Conservation (phyloP, 2,329 filamentous ascomycete species). For the Elsinoe australis region DNA sequence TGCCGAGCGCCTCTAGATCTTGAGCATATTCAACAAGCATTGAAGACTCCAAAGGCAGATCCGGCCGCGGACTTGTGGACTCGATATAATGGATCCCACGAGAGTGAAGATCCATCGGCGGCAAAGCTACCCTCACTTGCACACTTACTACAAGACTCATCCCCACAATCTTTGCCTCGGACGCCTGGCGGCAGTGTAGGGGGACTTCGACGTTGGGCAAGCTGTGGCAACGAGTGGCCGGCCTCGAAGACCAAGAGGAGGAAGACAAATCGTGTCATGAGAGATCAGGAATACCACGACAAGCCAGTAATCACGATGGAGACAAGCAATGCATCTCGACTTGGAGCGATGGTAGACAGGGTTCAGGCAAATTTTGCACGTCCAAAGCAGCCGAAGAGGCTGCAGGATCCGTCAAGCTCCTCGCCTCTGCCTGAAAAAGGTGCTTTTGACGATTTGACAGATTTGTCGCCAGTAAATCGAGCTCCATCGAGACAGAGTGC, state of each 20-base stretch:
- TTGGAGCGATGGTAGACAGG: slow-evolving; percentile 34
- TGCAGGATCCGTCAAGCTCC: slow-evolving; percentile 40
- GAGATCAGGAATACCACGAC: slow-evolving; percentile 28
- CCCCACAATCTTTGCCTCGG: slow-evolving; percentile 37
- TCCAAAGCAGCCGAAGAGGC: slow-evolving; percentile 12
- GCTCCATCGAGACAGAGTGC: neutral
- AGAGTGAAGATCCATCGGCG: slow-evolving; percentile 31
- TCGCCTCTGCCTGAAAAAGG: slow-evolving; percentile 38
- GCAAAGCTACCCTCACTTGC: slow-evolving; percentile 36
- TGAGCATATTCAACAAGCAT: slow-evolving; percentile 23
- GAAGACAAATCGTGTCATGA: slow-evolving; percentile 31
- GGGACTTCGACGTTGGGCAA: slow-evolving; percentile 44
- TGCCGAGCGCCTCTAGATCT: slow-evolving; percentile 25
- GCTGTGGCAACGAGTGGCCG: slow-evolving; percentile 45
- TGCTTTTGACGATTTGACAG: slow-evolving; percentile 15
- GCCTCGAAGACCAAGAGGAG: slow-evolving; percentile 36
- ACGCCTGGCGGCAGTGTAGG: slow-evolving; percentile 40
- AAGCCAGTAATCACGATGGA: slow-evolving; percentile 22
- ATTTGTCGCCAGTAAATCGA: slow-evolving; percentile 1
- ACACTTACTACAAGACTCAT: slow-evolving; percentile 40
- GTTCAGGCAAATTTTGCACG: slow-evolving; percentile 40
- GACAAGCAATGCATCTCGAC: slow-evolving; percentile 24
- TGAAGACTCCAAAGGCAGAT: slow-evolving; percentile 40
- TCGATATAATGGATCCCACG: slow-evolving; percentile 34
- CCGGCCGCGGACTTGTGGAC: slow-evolving; percentile 43